A percentile compares a stretch with the other conserved stretches of the same genome.
Conservation (phyloP, 192 early-diverging fungal genomes). For the Geosiphon pyriformis region DNA sequence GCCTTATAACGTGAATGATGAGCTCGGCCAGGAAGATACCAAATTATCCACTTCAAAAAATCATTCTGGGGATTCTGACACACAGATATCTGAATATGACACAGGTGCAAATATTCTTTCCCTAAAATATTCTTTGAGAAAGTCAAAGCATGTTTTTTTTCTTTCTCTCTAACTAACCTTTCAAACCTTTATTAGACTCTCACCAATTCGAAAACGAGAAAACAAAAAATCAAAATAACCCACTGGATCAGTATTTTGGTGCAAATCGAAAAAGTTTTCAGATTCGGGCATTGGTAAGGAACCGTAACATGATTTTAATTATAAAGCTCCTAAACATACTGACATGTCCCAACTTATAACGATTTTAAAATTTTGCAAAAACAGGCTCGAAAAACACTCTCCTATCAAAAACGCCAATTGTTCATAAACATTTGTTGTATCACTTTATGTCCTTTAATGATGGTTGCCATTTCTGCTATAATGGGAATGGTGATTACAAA, state of each 20-base stretch:
- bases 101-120: too few species aligned
- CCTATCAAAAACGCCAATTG: conserved; percentile 64
- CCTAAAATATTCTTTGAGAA: too few species aligned
- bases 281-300: conserved; percentile 15
- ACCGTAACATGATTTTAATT: not conserved
- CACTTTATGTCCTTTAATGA: conserved; percentile 59
- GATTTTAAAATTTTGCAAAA: not conserved
- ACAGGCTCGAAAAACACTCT: conserved; percentile 56
- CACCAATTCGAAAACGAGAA: not conserved
- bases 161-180: too few species aligned
- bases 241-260: not conserved
- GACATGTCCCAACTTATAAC: not conserved
- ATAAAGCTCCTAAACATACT: not conserved
- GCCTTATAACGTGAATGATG: too few species aligned
- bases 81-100: too few species aligned
- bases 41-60: too few species aligned
- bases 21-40: too few species aligned
- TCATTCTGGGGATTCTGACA: too few species aligned
- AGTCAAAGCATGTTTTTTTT: too few species aligned
- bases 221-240: not conserved
- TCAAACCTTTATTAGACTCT: too few species aligned
- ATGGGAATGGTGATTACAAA: conserved; percentile 48
- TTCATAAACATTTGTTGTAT: conserved; percentile 71
- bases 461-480: conserved; percentile 58
- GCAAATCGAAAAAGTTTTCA: conserved; percentile 10